Evolutionary conservation across 139 green algal species (phyloP), one percentile per base, ranked within the genome.

Genomic region (Trebouxia sp.): DNA sequence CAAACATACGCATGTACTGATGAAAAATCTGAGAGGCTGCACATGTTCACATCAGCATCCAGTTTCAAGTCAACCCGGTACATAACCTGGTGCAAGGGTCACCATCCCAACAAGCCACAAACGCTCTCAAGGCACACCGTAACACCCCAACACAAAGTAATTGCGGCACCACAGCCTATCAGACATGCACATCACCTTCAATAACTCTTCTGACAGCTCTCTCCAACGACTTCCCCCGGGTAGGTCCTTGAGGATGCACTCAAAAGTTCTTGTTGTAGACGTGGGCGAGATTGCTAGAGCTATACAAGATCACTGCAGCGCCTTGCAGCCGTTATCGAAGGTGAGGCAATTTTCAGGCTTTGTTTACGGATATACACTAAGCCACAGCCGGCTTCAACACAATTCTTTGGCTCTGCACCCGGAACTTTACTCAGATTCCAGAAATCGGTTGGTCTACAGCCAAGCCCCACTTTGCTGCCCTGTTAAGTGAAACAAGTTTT

Each of bases 401-500:
- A 9, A n/a, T 66, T 38, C 2, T n/a, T 66, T 66, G 55, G 55
- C 55, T 66, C 55, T 66, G 55, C 55, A 66, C 51, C 51, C 51
- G 11, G 51, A 65, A 65, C 51, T 65, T 65, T 65, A 65, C 51
- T 65, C 51, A 65, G 51, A 65, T 65, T 65, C 51, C 55, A 66
- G 55, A 66, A 66, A 66, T 39, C 55, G 55, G 55, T 66, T 39
- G 55, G 55, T 66, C 55, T 28, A 66, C 55, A 10, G 35, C 5
- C 1, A 66, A 66, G 55, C 55, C 55, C 55, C 55, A 66, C 55
- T 66, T 66, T 66, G 55, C 55, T 66, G 55, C 55, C 55, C 55
- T 66, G 55, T 66, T 39, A 66, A 39, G 55, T 66, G 55, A 66
- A 66, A 66, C 55, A 66, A 66, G 55, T 66, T 66, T 28, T 66